A percentile compares a stretch with the other conserved stretches of the same genome.
phyloP scores from a whole-genome alignment of 306 rosid species.

The Cicer bijugum region DNA sequence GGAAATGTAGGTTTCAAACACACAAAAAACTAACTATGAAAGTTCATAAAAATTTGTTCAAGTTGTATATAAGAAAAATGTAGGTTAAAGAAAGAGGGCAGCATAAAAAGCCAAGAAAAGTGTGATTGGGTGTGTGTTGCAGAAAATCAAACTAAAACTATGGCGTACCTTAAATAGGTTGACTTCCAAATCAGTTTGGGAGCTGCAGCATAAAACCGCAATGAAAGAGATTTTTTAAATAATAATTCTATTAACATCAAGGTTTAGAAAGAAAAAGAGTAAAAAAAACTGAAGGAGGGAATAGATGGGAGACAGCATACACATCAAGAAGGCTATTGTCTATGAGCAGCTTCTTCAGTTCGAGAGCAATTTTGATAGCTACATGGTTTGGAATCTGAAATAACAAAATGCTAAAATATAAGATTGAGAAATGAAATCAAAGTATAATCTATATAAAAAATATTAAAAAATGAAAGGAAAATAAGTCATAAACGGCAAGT shows the following conservation, averaged over 20 bases:
- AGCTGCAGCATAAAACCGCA: conserved; percentile 60
- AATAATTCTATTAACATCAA: conserved; percentile 17
- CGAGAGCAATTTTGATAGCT: conserved; percentile 88
- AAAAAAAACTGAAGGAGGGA: not conserved
- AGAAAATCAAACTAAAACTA: conserved; percentile 16
- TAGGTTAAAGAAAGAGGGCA: not conserved
- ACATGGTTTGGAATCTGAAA: conserved; percentile 95
- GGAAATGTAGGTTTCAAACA: conserved; percentile 15
- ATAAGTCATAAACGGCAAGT: not conserved
- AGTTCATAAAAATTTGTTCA: conserved; percentile 23
- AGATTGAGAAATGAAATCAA: conserved; percentile 15
- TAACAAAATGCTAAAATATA: conserved; percentile 42
- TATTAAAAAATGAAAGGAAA: not conserved
- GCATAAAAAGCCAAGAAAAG: conserved; percentile 24
- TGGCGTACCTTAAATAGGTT: conserved; percentile 83
- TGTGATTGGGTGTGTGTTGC: not conserved
- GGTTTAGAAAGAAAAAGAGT: conserved; percentile 1
- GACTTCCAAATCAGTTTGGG: conserved; percentile 86
- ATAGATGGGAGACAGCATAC: conserved; percentile 56
- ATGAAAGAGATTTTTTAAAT: conserved; percentile 16
- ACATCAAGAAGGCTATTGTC: conserved; percentile 96
- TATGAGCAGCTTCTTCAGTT: conserved; percentile 90
- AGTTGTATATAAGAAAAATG: not conserved
- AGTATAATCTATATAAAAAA: not conserved
- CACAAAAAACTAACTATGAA: conserved; percentile 9